A percentile compares a stretch with the other conserved stretches of the same genome.
These are phyloP conservation scores for Yarrowia sp. DNA, from an alignment of 805 yeast genomes.

Conservation along the genomic window DNA sequence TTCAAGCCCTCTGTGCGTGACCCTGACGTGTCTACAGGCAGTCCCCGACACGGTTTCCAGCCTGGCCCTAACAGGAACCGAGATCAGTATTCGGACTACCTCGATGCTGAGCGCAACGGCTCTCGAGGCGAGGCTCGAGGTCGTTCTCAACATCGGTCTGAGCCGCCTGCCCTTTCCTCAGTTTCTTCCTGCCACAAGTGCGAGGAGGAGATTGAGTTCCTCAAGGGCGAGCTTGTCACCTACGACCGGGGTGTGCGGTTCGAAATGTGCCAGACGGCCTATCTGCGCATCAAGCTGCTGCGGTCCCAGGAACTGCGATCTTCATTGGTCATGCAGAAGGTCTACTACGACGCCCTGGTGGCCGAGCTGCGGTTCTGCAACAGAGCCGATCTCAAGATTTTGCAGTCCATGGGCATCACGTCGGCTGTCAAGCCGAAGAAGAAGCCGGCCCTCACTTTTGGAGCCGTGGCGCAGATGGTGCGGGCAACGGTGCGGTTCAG, in stretches of 20 bases:
- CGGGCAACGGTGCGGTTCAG: not conserved
- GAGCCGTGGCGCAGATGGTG: constrained; percentile 19
- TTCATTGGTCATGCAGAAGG: not conserved
- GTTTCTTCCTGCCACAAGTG: not conserved
- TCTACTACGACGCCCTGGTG: constrained; percentile 16
- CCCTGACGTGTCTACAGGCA: not conserved
- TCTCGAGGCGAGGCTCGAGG: not conserved
- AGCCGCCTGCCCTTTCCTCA: not conserved
- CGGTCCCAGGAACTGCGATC: constrained; percentile 5
- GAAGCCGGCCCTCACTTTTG: not conserved
- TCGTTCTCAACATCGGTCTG: no score
- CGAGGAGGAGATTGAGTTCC: constrained; percentile 10
- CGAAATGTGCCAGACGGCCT: constrained; percentile 16
- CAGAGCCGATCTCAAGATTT: constrained; percentile 7
- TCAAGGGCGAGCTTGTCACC: constrained; percentile 11
- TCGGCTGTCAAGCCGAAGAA: not conserved
- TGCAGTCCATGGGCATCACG: constrained; percentile 14
- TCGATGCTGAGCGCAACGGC: not conserved
- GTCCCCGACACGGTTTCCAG: constrained; percentile 6
- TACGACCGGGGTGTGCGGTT: not conserved
- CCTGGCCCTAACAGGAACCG: constrained; percentile 2
- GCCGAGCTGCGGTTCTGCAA: constrained; percentile 22
- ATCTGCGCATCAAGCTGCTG: not conserved
- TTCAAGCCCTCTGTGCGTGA: not conserved
- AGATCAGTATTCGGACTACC: not conserved